Evolutionary conservation across 164 flowering plant species (phyloP).

Genomic region (Kalanchoe fedtschenkoi): DNA sequence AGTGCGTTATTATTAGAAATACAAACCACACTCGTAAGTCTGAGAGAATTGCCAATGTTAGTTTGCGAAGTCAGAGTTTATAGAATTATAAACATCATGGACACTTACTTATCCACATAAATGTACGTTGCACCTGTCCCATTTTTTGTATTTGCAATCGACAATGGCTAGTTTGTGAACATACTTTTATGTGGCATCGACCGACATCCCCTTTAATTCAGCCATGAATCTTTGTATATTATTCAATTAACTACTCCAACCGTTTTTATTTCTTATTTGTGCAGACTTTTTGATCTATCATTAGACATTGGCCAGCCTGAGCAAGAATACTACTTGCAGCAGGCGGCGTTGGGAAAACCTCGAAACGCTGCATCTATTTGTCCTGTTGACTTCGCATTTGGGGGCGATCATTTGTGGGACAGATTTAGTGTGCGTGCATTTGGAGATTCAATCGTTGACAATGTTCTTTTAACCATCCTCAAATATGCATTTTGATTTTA

Average conservation of each 20-base stretch:
- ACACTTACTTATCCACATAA: too few species aligned
- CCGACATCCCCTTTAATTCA: background rate
- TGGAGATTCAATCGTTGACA: background rate
- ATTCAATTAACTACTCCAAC: background rate
- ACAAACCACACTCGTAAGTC: background rate
- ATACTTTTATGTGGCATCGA: too few species aligned
- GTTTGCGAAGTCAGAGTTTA: too few species aligned
- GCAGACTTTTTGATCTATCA: constrained; percentile 75
- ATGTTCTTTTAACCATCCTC: background rate
- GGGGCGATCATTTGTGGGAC: constrained; percentile 90
- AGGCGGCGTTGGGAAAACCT: constrained; percentile 49
- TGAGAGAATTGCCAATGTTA: too few species aligned
- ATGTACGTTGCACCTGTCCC: too few species aligned
- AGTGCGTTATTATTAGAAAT: background rate
- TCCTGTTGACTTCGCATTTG: constrained; percentile 79
- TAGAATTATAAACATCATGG: too few species aligned
- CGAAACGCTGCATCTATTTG: constrained; percentile 58
- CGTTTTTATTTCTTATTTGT: constrained; percentile 7
- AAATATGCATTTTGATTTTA: background rate
- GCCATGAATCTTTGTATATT: background rate
- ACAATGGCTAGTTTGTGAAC: too few species aligned
- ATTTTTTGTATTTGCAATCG: too few species aligned
- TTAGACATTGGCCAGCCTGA: constrained; percentile 52
- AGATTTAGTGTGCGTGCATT: constrained; percentile 62
- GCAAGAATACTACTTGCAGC: constrained; percentile 87